Percentiles rank a stretch among this genome's conserved stretches.
Evolutionary conservation across 352 stramenopile species (phyloP).

Genomic region (Phytophthora cactorum): DNA sequence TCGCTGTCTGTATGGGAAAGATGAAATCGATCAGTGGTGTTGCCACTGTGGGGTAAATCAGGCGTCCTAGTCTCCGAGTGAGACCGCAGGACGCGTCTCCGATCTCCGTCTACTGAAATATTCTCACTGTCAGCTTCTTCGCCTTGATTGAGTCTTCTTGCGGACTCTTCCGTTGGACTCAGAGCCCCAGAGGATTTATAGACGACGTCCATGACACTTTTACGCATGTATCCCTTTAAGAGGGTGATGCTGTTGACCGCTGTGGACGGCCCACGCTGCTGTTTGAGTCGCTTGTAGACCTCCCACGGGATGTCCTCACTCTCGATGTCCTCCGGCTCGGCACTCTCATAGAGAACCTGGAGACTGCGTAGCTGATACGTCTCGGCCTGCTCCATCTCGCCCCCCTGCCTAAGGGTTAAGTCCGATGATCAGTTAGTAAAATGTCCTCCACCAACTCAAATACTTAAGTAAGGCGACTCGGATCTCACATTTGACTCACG

Average conservation of each 20-base stretch:
- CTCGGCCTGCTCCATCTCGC: constrained; percentile 45
- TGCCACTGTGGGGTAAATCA: constrained; percentile 1
- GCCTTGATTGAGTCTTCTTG: constrained; percentile 3
- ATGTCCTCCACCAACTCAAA: background rate
- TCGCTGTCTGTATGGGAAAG: background rate
- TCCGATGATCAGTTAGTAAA: background rate
- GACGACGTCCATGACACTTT: constrained; percentile 50
- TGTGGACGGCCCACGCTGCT: constrained; percentile 66
- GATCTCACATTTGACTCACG: constrained; percentile 50
- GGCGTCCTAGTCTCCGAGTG: constrained; percentile 58
- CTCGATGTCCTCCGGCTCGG: constrained; percentile 73
- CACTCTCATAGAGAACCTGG: constrained; percentile 51
- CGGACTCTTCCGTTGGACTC: constrained; percentile 15
- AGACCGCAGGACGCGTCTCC: constrained; percentile 38
- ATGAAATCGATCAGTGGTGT: constrained; percentile 1
- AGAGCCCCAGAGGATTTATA: constrained; percentile 26
- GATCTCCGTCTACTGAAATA: constrained; percentile 8
- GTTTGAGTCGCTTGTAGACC: constrained; percentile 78
- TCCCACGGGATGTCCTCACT: constrained; percentile 82
- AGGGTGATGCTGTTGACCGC: constrained; percentile 68
- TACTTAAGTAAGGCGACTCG: background rate
- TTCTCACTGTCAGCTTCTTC: background rate
- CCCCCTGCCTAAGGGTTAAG: constrained; percentile 34
- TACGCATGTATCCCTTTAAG: constrained; percentile 68
- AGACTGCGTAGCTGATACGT: constrained; percentile 67